Percentiles rank a stretch among this genome's conserved stretches.
Conservation (phyloP, 2,329 filamentous ascomycete genomes). For the Fusarium globosum region DNA sequence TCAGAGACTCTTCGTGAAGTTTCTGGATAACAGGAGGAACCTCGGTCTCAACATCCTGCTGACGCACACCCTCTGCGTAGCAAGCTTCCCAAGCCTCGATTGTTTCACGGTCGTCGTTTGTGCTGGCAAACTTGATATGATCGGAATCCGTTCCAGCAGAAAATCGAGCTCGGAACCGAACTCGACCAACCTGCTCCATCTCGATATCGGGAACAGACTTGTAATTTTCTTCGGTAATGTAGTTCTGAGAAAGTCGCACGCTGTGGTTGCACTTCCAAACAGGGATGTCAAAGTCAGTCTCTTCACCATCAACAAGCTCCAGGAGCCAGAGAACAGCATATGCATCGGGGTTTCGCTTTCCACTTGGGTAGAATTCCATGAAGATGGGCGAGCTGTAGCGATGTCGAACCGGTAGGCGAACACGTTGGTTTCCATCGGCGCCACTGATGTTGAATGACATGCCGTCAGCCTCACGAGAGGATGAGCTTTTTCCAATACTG, state of each 20-base stretch:
- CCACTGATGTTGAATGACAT: slow-evolving; percentile 63
- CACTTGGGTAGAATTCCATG: slow-evolving; percentile 81
- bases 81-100: slow-evolving; percentile 97
- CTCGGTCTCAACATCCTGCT: slow-evolving; percentile 75
- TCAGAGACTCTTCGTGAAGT: slow-evolving; percentile 84
- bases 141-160: slow-evolving; percentile 90
- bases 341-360: slow-evolving; percentile 76
- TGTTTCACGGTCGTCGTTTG: slow-evolving; percentile 91
- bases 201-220: slow-evolving; percentile 77
- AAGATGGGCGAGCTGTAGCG: slow-evolving; percentile 91
- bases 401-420: slow-evolving; percentile 88
- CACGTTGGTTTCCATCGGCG: slow-evolving; percentile 52
- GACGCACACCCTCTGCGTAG: slow-evolving; percentile 84
- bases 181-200: slow-evolving; percentile 81
- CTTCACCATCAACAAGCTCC: slow-evolving; percentile 83
- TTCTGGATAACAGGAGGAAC: slow-evolving; percentile 78
- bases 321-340: slow-evolving; percentile 89
- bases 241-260: slow-evolving; percentile 86
- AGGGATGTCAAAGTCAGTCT: slow-evolving; percentile 83
- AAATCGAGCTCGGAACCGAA: slow-evolving; percentile 84
- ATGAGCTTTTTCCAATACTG: slow-evolving; percentile 72
- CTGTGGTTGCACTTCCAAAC: slow-evolving; percentile 87
- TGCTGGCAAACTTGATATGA: slow-evolving; percentile 83
- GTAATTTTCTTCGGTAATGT: slow-evolving; percentile 84
- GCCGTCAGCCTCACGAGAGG: slow-evolving; percentile 67